Base-by-base conservation (phyloP, 495 filamentous ascomycete species). In the Neurospora sp. region DNA sequence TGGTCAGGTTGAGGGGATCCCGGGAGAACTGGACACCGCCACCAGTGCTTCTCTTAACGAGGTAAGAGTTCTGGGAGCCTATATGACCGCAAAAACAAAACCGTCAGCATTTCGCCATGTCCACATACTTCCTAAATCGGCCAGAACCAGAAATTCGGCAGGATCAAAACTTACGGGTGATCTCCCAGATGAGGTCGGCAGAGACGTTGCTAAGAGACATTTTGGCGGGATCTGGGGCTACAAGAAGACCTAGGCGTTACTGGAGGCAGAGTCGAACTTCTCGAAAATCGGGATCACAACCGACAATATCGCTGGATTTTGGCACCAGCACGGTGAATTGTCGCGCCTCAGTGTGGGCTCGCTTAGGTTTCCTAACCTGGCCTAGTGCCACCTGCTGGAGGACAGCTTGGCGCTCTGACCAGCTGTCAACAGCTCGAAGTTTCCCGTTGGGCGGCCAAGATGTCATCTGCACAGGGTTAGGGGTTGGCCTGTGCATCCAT, bases 1-100 rank as follows among this genome's bases (percentile, higher is more conserved):
- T 98, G 78, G 85, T 85, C 79, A 98, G 82, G 87, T 98, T 99
- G 75, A 97, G 84, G 76, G 93, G 92, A 81, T 99, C 96, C 69
- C 91, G 91, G 74, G 96, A 98, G 88, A 99, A 94, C 84, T 91
- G 92, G 76, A 90, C 85, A 79, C 91, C 91, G 77, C 92, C 93
- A 75, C 85, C 86, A 73, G 82, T 79, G 82, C 89, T 93, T 83
- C 94, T 90, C 90, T 97, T 96, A 77, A 95, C 92, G 82, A 98
- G 89, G 88, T 86, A 96, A 81, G 92, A 81, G 84, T 94, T 96
- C 83, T 92, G 86, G 81, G 80, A 82, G 82, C 94, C 94, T 97
- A 79, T 8, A 37, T 65, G 53, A 18, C 22, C 77, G 68, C 75
- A 74, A 65, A 48, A 31, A 31, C 7, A 20, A 44, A 12, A 68